Percentiles rank a stretch among this genome's conserved stretches.
phyloP scores from a whole-genome alignment of 805 yeast species.

The Metschnikowia peoriensis region DNA sequence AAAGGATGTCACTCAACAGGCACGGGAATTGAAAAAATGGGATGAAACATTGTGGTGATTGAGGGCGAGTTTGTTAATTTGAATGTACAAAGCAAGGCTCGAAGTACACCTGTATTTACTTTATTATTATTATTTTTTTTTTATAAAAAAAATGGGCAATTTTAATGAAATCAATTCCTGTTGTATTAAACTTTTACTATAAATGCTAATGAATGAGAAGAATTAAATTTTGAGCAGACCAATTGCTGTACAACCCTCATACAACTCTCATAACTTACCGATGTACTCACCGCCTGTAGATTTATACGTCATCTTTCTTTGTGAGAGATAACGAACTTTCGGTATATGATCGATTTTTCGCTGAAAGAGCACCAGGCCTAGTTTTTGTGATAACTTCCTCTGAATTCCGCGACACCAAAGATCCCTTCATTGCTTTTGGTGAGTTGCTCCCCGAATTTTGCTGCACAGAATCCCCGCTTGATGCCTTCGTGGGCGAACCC shows the following conservation, averaged over 20 bases:
- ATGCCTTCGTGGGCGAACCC: conserved; percentile 6
- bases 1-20: conserved; percentile 61
- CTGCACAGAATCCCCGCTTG: background rate
- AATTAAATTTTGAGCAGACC: background rate
- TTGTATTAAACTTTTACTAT: background rate
- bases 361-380: conserved; percentile 32
- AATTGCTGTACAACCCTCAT: background rate
- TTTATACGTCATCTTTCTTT: conserved; percentile 2
- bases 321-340: conserved; percentile 27
- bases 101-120: too few relatives aligned
- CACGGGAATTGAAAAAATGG: conserved; percentile 62
- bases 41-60: conserved; percentile 55
- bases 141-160: too few relatives aligned
- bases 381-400: conserved; percentile 23
- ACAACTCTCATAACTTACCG: background rate
- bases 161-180: background rate
- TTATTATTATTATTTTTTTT: background rate
- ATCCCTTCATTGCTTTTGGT: conserved; percentile 7
- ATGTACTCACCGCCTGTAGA: background rate
- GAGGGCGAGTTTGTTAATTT: too few relatives aligned
- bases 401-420: conserved; percentile 23
- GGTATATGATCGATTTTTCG: conserved; percentile 33
- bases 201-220: background rate
- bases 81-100: too few relatives aligned
- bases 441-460: conserved; percentile 4